phyloP scores from a whole-genome alignment of 257 asterid species.

The Penstemon barbatus region DNA sequence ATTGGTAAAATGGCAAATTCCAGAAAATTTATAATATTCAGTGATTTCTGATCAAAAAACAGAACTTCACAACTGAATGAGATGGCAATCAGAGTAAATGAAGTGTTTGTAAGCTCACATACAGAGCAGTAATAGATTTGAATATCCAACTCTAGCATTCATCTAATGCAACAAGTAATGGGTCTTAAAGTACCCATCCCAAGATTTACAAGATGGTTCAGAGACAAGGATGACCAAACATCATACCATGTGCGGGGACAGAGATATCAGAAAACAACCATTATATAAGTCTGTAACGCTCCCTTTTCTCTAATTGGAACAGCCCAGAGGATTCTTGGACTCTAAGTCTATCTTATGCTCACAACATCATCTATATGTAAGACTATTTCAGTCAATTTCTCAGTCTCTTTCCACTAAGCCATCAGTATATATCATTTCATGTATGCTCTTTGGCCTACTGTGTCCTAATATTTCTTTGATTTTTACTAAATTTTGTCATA shows the following conservation, averaged over 20 bases:
- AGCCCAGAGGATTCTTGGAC: no score
- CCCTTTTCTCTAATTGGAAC: no score
- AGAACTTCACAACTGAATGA: neutral
- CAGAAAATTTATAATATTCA: neutral
- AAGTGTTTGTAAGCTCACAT: constrained; percentile 7
- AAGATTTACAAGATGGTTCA: neutral
- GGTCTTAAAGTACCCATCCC: constrained; percentile 1
- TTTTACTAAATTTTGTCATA: neutral
- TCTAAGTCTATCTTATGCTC: no score
- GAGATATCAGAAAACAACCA: no score
- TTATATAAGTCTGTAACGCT: no score
- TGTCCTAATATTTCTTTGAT: neutral
- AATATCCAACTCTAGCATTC: constrained; percentile 16
- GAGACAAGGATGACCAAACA: no score
- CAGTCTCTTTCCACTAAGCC: neutral
- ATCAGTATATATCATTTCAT: neutral
- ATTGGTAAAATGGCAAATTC: constrained; percentile 13
- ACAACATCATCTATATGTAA: no score
- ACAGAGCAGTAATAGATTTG: neutral
- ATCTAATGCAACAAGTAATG: neutral
- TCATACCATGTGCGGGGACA: no score
- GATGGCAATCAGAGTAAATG: neutral
- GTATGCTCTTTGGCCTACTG: neutral
- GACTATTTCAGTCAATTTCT: no score
- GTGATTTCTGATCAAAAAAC: neutral